Evolutionary conservation across 306 rosid genomes (phyloP).

Genomic region (Cucumis cinereus): DNA sequence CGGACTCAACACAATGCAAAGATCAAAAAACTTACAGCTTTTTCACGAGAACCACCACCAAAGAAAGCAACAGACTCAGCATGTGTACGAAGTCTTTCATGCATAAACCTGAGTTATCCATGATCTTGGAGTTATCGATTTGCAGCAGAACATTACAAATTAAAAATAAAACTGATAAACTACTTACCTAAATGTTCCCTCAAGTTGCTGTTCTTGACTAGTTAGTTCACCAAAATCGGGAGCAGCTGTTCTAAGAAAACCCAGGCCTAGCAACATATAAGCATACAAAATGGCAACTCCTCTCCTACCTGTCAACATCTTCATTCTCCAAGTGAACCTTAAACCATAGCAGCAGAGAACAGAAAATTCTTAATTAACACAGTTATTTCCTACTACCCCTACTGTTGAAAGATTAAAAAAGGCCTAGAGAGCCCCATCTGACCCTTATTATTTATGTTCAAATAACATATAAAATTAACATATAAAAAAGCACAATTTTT

Average conservation of each 20-base stretch:
- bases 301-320: conserved; percentile 86
- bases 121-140: conserved; percentile 10
- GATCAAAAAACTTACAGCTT: conserved; percentile 56
- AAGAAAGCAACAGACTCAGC: conserved; percentile 99
- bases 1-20: neutral
- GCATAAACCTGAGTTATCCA: conserved; percentile 78
- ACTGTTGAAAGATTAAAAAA: neutral
- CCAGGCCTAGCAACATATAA: conserved; percentile 94
- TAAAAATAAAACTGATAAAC: neutral
- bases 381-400: neutral
- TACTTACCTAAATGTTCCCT: conserved; percentile 81
- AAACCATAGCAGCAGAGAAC: conserved; percentile 7
- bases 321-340: conserved; percentile 99
- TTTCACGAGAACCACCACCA: conserved; percentile 98
- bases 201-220: conserved; percentile 87
- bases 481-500: too few relatives aligned
- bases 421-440: neutral
- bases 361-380: neutral
- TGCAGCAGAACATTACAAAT: conserved; percentile 12
- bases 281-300: conserved; percentile 90
- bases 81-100: conserved; percentile 91
- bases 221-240: conserved; percentile 95
- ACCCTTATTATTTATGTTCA: neutral
- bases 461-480: too few relatives aligned
- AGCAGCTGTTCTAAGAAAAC: conserved; percentile 72